Base-by-base conservation (phyloP, 2,329 filamentous ascomycete species). In the Calonectria pseudoreteaudii region DNA sequence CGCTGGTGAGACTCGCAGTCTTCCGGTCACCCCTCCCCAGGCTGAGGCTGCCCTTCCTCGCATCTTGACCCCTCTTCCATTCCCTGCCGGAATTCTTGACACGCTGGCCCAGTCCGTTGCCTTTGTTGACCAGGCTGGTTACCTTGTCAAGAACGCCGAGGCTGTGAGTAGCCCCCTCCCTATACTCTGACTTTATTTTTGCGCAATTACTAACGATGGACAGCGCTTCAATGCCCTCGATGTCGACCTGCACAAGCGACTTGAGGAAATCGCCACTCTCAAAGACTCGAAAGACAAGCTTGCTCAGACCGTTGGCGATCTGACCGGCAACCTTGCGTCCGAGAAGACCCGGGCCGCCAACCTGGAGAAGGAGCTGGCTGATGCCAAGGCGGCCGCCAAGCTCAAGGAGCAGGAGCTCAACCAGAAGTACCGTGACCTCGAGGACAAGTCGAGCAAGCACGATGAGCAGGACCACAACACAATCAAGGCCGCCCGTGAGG, bases 101-200 rank as follows among this genome's bases (percentile, higher is more conserved):
- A 77, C 71, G 0, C 3, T 78, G 4, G 30, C 53, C 18, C 74
- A 78, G 16, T 72, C 74, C 1, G 67, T 65, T 9, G 64, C 76
- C 10, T 78, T 73, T 49, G 60, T 69, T 0, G 76, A 78, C 8
- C 71, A 77, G 14, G 74, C 74, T 1, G 76, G 76, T 0, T 78
- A 78, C 26, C 60, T 76, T 0, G 76, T 72, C 44, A 76, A 75
- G 18, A 74, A 76, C 38, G 76, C 76, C 4, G 36, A 72, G 1
- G 73, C 71, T 8, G 76, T 75, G 9, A 56, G 52, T 20, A 31
- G 30, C 52, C 28, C n/a, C 18, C 28, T 30, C 28, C n/a, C 18
- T 16, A 56, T 13, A 30, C 16, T n/a, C 52, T 14, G 74, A n/a
- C 7, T 5, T 41, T 20, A 16, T 1, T 41, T 20, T 10, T 1